Base-by-base conservation (phyloP, 345 rosid species). In the Dipteronia sinensis region DNA sequence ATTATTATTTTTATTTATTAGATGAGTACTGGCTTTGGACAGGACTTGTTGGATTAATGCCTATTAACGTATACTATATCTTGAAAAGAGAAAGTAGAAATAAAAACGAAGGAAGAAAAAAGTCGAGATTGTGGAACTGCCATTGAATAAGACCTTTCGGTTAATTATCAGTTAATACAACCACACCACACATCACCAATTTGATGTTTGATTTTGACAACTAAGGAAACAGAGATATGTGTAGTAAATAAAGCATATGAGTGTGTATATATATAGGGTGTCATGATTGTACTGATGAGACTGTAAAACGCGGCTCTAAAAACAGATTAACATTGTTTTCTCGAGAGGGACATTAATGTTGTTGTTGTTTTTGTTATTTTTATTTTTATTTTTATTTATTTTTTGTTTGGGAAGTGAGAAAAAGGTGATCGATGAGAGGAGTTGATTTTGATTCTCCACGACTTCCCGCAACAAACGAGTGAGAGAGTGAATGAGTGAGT, bases 41-140 rank as follows among this genome's bases (percentile, higher is more conserved):
- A 31, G 38, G 38, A 31, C 38, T 31, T 31, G 38, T 38, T 56
- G 59, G 55, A 56, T 16, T 71, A 10, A 59, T 16, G 76, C 55
- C 23, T 68, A 49, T 11, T 15, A 49, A 40, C 69, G 74, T 69
- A 77, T 77, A 76, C 79, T 73, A 16, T 47, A 42, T 42, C 46
- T 42, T 42, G 8, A 42, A 80, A 75, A 71, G 86, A 65, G 46
- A 67, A 81, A 79, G 76, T 27, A 11, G 72, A 46, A 67, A 40
- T 40, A 63, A 63, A 40, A 69, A 56, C 69, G 31, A 0, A 80
- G 71, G 44, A 78, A 67, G 3, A 80, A 20, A 86, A 81, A 79
- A 72, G 77, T 63, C 42, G 85, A 79, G 77, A 78, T 86, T 49
- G 83, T 82, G 87, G 92, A 80, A 79, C 88, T 87, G 92, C 78